phyloP scores from a whole-genome alignment of 495 filamentous ascomycete species.

The Parathielavia appendiculata region DNA sequence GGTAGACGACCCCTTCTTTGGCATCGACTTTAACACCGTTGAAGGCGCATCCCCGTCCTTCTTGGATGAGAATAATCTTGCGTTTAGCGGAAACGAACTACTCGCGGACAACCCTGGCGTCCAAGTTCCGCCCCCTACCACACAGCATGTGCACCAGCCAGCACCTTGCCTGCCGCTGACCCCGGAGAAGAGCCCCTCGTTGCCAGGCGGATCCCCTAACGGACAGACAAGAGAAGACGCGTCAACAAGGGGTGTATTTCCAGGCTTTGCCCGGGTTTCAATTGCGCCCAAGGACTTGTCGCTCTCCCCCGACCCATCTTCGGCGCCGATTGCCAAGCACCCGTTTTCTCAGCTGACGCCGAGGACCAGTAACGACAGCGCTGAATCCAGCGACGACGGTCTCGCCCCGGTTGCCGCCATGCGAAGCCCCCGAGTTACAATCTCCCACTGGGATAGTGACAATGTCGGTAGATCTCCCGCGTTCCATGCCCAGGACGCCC shows the following conservation, averaged over 20 bases:
- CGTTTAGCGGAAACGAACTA: conserved; percentile 5
- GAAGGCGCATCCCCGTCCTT: conserved; percentile 35
- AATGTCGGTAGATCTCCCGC: conserved; percentile 28
- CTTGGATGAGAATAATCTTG: conserved; percentile 26
- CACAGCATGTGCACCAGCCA: conserved; percentile 15
- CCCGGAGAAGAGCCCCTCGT: conserved; percentile 35
- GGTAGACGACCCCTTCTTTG: conserved; percentile 40
- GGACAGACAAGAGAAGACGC: conserved; percentile 14
- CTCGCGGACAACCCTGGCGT: conserved; percentile 10
- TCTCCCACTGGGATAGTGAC: conserved; percentile 46
- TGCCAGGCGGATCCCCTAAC: conserved; percentile 29
- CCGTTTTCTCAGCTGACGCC: conserved; percentile 42
- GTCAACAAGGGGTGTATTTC: conserved; percentile 14
- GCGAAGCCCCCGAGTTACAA: conserved; percentile 46
- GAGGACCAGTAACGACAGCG: conserved; percentile 40
- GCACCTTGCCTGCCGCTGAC: conserved; percentile 26
- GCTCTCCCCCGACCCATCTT: conserved; percentile 25
- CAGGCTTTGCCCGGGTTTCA: conserved; percentile 14
- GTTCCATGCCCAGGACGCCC: conserved; percentile 25
- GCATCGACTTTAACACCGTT: conserved; percentile 34
- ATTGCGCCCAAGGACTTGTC: conserved; percentile 23
- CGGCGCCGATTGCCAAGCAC: conserved; percentile 29
- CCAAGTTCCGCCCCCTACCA: conserved; percentile 11
- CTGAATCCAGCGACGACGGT: conserved; percentile 46
- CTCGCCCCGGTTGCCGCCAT: conserved; percentile 34